Evolutionary conservation across 345 rosid species (phyloP), one percentile per base, ranked within the genome.

Genomic region (Cardiospermum halicacabum): DNA sequence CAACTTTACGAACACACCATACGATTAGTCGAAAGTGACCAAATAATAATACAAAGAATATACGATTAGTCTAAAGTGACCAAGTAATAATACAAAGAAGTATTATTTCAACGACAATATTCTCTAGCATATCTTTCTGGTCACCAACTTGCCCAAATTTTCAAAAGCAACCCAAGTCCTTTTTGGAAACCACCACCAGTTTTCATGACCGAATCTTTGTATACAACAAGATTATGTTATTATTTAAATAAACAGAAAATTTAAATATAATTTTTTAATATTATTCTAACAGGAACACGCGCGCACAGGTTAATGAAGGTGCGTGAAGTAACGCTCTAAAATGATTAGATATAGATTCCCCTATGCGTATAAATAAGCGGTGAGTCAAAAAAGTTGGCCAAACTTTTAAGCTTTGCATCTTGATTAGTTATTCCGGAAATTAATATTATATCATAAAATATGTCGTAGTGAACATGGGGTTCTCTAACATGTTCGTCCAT

Each of bases 321-420:
- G 57, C 63, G 39, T 69, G 42, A 13, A 27, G 3, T 13, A 8
- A 16, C 50, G n/a, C n/a, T n/a, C n/a, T n/a, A n/a, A n/a, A n/a
- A n/a, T n/a, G n/a, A n/a, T n/a, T n/a, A n/a, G n/a, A 36, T 5
- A 9, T 19, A 18, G 10, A 11, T 43, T 27, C 15, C 40, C 62
- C 22, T 11, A 39, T 13, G 58, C 49, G 30, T 62, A 31, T 26
- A 3, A 18, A 43, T 50, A 54, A 4, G 19, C 18, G 24, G 19
- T 43, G 24, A 12, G 68, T 69, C 77, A 69, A 73, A n/a, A n/a
- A n/a, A 56, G 47, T 65, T 28, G 16, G 71, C 76, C 80, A 55
- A 76, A 67, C 67, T 64, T 65, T 70, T 62, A 66, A 74, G 64
- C 18, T 65, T 70, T 62, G 71, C 71, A 68, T 24, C 15, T 4